Evolutionary conservation across 148 eudicot species (phyloP).

Genomic region (Euryodendron excelsum): DNA sequence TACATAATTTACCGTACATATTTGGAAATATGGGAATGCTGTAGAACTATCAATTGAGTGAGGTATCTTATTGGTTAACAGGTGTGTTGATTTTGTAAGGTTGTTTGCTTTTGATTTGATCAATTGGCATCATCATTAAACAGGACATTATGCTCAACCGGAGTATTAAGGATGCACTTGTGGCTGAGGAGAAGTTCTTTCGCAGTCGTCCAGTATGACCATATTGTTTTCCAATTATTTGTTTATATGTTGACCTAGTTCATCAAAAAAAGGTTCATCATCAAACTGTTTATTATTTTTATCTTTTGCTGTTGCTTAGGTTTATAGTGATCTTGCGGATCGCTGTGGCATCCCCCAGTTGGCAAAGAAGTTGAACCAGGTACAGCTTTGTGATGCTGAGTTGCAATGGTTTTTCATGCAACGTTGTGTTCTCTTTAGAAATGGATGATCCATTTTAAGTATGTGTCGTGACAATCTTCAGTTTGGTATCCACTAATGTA

Average conservation of each 20-base stretch:
- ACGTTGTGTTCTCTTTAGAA: background rate
- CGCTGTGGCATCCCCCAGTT: constrained; percentile 91
- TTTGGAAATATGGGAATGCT: background rate
- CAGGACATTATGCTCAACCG: constrained; percentile 80
- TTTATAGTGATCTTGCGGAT: constrained; percentile 88
- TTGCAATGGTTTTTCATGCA: constrained; percentile 18
- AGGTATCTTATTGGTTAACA: background rate
- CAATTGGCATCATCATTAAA: constrained; percentile 16
- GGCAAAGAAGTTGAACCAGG: constrained; percentile 98
- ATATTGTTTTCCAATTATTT: background rate
- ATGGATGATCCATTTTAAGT: background rate
- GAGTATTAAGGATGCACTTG: constrained; percentile 88
- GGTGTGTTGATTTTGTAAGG: background rate
- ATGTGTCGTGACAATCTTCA: background rate
- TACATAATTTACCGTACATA: background rate
- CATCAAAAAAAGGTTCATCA: too few species aligned
- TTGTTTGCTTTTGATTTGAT: constrained; percentile 9
- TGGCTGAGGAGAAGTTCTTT: constrained; percentile 96
- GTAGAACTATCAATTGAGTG: background rate
- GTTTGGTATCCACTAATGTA: too few species aligned
- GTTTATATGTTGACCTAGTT: background rate
- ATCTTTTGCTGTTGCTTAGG: constrained; percentile 41
- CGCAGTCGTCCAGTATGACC: constrained; percentile 78
- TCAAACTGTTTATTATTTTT: background rate
- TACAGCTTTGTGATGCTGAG: constrained; percentile 16